phyloP scores from a whole-genome alignment of 495 filamentous ascomycete species.

The Tuber melanosporum region DNA sequence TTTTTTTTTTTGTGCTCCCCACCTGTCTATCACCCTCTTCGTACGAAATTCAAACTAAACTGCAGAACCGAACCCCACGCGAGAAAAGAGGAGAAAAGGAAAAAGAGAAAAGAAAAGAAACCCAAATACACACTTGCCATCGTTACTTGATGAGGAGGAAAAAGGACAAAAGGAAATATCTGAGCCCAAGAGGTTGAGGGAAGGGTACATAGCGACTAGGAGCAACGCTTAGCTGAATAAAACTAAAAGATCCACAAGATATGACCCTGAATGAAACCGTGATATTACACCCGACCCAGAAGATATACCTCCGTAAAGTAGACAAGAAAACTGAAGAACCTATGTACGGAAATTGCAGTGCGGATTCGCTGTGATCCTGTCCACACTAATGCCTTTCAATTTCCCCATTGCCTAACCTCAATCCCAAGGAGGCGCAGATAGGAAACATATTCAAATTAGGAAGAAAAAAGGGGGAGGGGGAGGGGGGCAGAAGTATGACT shows the following conservation, averaged over 20 bases:
- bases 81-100: constrained; percentile 27
- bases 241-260: constrained; percentile 31
- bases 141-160: constrained; percentile 16
- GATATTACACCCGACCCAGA: constrained; percentile 41
- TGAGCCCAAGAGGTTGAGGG: constrained; percentile 13
- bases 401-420: background rate
- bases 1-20: background rate
- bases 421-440: background rate
- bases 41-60: constrained; percentile 20
- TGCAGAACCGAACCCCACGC: constrained; percentile 30
- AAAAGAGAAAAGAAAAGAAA: constrained; percentile 28
- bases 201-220: constrained; percentile 10
- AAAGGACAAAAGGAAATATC: constrained; percentile 6
- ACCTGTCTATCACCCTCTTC: constrained; percentile 5
- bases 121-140: constrained; percentile 22
- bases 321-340: constrained; percentile 33
- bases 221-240: background rate
- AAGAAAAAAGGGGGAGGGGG: background rate
- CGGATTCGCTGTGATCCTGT: constrained; percentile 14
- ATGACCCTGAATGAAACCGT: constrained; percentile 40
- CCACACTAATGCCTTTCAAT: background rate
- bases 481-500: background rate
- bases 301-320: constrained; percentile 22
- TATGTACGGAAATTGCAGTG: constrained; percentile 38
- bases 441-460: background rate